Base-by-base conservation (phyloP, 1,284 basidiomycete species). In the Trametes sp. region DNA sequence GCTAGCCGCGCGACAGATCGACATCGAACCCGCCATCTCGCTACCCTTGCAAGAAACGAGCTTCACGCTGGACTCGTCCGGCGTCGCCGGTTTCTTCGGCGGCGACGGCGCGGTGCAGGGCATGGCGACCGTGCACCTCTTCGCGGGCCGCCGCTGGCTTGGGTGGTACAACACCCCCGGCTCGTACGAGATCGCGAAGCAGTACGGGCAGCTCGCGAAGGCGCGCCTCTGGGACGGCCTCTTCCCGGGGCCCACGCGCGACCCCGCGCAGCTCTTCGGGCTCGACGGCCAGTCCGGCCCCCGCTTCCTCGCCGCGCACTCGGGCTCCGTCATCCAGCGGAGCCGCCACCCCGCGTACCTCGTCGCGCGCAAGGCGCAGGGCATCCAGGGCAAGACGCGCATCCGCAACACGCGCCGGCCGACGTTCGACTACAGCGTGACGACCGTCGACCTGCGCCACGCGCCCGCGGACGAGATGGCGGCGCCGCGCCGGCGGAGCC, bases 81-180 rank as follows among this genome's bases (percentile, higher is more conserved):
- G 66, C 16, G 66, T 68, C 41, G 66, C 66, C 1, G 66, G 66
- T 41, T 68, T 68, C 62, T 65, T 68, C 51, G 66, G 66, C 23
- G 66, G 66, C 19, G 64, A 68, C 24, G 54, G 56, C 41, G 66
- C 66, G 9, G 66, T 68, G 14, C 57, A 61, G 16, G 66, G 58
- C 8, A 68, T 68, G 66, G 66, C 66, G 4, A 68, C 66, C 41
- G 61, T 68, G 11, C 62, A 68, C 57, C 63, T 68, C 38, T 57
- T 61, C 45, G 55, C 59, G 38, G 50, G 48, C 23, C 64, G 67
- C 36, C 62, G 63, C 42, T 69, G 67, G 67, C 24, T 58, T n/a
- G 67, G 67, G 8, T 69, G 67, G 64, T 66, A 66, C 62, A 69
- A 69, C 53, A 38, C 64, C 1, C 67, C 67, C 2, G 67, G 67